Base-by-base conservation (phyloP, 176 grass and related monocot genomes). In the Areca catechu region DNA sequence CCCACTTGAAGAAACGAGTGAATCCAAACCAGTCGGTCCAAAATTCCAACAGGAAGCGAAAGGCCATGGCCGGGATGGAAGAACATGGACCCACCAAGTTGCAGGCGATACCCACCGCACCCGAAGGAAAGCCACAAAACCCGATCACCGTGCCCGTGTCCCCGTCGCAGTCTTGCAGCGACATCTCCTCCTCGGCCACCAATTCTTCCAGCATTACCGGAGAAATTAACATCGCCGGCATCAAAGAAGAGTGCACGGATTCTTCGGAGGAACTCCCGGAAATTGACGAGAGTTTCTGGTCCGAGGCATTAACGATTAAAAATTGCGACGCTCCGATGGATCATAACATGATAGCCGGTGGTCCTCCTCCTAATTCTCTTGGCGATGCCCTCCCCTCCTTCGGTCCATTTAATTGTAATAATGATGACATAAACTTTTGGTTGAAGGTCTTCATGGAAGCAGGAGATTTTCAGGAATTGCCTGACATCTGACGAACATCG, bases 371-470 rank as follows among this genome's bases (percentile, higher is more conserved):
- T 43, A 43, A 12, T 43, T 43, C 34, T 43, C 34, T 43, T 10
- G 6, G 34, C 2, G 7, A 43, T 43, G 7, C 34, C 34, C 14
- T 43, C 34, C 14, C 10, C 34, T 12, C 34, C 5, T 14, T 43
- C 34, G 14, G 34, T 12, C 34, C 34, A 12, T 43, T 10, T 10
- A 43, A 43, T 10, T 43, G 3, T 1, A 43, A 17, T 17, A 6
- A 17, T 5, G 9, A 29, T 7, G 56, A 29, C 56, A 58, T 58
- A 17, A 25, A 58, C 4, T 58, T 58, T 17, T 58, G 56, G 56
- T 16, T 58, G 24, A 29, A 29, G 4, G 24, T 58, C 15, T 58
- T 58, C 24, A 58, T 22, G 56, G 56, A 58, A 29, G 56, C 56
- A 43, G 34, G 34, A 14, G 34, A 43, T 43, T 43, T 14, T 43